Base-by-base conservation (phyloP, 2,329 filamentous ascomycete species). In the Talaromyces sp. region DNA sequence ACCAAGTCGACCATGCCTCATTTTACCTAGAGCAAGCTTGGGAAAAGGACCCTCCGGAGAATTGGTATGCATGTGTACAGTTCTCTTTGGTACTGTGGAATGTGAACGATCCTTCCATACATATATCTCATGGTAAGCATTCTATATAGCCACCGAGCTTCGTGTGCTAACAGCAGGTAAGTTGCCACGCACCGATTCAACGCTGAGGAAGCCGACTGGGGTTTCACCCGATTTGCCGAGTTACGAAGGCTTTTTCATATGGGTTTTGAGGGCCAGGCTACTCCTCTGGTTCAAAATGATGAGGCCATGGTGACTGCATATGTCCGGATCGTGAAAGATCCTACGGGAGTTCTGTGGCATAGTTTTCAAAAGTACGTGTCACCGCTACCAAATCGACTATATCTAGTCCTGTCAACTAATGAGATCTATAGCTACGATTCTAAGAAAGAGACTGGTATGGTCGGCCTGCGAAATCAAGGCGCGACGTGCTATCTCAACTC, bases 381-480 rank as follows among this genome's bases (percentile, higher is more conserved):
- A 46, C n/a, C 35, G 25, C 42, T 28, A n/a, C 7, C 31, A 1
- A n/a, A 28, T 54, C 14, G 35, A 12, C 8, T 5, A 12, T 31
- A 8, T 23, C 8, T 7, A 21, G 14, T 16, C 23, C 12, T 14
- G 21, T 42, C 11, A 55, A 55, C 21, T 46, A 57, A 57, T 14
- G 28, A 25, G 2, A 12, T 23, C 3, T 61, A 63, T 57, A 83
- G 81, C 78, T 99, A 99, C 75, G 93, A 99, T 74, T 98, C 95
- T n/a, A 99, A 98, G 80, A 96, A 95, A 75, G 93, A 97, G 78
- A 99, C 95, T 0, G 95, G 95, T 63, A 98, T 93, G 80, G 95
- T 99, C 46, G 95, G 95, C 2, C 81, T 99, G 60, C 95, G 95
- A 77, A 99, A 99, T 72, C 95, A 98, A 76, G 95, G 95, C 67